These are phyloP conservation scores for Dothiorella sarmentorum DNA, from an alignment of 2,329 filamentous ascomycete species.

Conservation along the genomic window DNA sequence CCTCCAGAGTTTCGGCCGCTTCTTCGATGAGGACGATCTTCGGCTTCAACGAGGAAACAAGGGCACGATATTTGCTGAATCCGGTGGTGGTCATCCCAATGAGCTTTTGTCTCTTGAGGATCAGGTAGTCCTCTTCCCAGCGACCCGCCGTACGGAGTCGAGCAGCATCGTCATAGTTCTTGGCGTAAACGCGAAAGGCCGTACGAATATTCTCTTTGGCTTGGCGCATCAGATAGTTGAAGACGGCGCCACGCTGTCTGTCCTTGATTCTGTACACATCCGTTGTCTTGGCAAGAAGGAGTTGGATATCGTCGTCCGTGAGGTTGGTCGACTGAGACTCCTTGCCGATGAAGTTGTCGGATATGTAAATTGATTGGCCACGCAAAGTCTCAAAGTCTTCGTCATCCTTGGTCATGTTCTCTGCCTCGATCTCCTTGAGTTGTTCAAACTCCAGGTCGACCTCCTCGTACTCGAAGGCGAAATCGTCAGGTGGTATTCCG, in stretches of 20 bases:
- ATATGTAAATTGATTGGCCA: constrained; percentile 31
- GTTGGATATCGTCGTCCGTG: constrained; percentile 34
- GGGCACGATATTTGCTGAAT: constrained; percentile 71
- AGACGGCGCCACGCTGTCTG: constrained; percentile 60
- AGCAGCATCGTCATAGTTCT: constrained; percentile 50
- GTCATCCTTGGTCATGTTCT: constrained; percentile 51
- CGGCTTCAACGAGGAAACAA: constrained; percentile 64
- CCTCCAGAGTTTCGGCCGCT: constrained; percentile 72
- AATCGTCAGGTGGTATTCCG: constrained; percentile 46
- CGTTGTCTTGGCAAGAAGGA: constrained; percentile 36
- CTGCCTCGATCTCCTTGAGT: constrained; percentile 58
- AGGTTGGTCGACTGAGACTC: constrained; percentile 18
- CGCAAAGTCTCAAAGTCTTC: constrained; percentile 44
- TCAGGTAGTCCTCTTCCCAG: constrained; percentile 57
- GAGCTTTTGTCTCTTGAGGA: constrained; percentile 59
- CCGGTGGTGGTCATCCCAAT: constrained; percentile 76
- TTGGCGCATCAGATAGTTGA: constrained; percentile 59
- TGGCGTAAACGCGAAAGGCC: constrained; percentile 50
- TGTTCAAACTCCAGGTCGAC: constrained; percentile 60
- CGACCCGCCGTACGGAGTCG: constrained; percentile 54
- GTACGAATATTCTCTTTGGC: constrained; percentile 49
- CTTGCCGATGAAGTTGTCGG: constrained; percentile 41
- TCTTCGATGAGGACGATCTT: constrained; percentile 73
- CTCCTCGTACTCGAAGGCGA: constrained; percentile 56
- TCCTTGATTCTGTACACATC: constrained; percentile 62